These are phyloP conservation scores for Hypoxylon sp. DNA, from an alignment of 2,329 filamentous ascomycete species.

Conservation along the genomic window DNA sequence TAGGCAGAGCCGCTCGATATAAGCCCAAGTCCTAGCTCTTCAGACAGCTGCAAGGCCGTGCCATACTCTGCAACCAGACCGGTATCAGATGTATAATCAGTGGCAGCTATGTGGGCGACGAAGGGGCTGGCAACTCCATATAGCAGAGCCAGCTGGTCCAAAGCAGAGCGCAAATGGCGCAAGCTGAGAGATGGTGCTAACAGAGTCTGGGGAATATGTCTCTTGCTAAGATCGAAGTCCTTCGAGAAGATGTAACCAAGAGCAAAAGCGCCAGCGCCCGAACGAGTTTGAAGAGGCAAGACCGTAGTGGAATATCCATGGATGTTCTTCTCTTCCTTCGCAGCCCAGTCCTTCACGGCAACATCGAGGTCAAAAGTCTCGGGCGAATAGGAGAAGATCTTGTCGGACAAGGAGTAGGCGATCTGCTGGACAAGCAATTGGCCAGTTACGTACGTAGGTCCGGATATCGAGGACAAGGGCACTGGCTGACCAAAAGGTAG, in stretches of 20 bases:
- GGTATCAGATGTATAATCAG: conserved; percentile 80
- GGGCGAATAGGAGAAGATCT: conserved; percentile 96
- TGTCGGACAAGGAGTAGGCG: conserved; percentile 94
- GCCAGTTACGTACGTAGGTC: conserved; percentile 92
- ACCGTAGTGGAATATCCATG: conserved; percentile 85
- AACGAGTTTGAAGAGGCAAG: conserved; percentile 85
- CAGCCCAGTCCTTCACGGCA: conserved; percentile 84
- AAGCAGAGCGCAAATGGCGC: conserved; percentile 81
- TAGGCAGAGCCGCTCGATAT: conserved; percentile 88
- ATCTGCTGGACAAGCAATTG: conserved; percentile 97
- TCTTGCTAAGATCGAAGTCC: conserved; percentile 93
- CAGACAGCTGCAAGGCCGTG: conserved; percentile 82
- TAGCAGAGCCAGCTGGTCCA: conserved; percentile 92
- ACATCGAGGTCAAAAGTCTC: conserved; percentile 92
- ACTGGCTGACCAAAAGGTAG: conserved; percentile 72
- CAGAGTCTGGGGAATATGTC: conserved; percentile 91
- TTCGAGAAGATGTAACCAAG: conserved; percentile 98
- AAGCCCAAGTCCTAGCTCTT: conserved; percentile 90
- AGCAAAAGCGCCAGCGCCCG: conserved; percentile 90
- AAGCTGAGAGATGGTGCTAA: conserved; percentile 88
- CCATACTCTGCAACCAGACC: conserved; percentile 91
- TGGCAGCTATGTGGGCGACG: conserved; percentile 90
- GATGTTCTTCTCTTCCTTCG: conserved; percentile 79
- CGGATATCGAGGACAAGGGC: conserved; percentile 75
- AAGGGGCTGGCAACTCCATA: conserved; percentile 95